phyloP scores from a whole-genome alignment of 2,329 filamentous ascomycete genomes.

The Penicillium sp. region DNA sequence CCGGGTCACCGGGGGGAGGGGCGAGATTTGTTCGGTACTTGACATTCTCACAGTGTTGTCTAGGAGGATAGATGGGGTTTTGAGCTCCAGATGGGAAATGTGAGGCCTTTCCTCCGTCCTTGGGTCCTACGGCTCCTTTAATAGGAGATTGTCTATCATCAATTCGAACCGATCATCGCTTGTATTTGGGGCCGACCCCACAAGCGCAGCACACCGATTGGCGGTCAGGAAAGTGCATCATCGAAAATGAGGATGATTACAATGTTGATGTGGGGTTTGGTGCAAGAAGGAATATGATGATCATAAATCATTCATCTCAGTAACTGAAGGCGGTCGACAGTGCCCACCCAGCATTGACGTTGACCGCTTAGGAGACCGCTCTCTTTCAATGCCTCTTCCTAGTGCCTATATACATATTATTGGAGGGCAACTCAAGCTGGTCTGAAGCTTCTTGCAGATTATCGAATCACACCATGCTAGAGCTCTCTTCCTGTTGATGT shows the following conservation, averaged over 20 bases:
- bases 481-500: too few species aligned
- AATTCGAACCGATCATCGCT: neutral
- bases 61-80: too few species aligned
- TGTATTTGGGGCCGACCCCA: neutral
- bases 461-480: too few species aligned
- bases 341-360: too few species aligned
- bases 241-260: neutral
- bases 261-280: neutral
- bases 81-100: neutral
- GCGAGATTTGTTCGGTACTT: slow-evolving; percentile 31
- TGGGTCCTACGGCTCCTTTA: too few species aligned
- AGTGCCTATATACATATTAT: too few species aligned
- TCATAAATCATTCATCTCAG: neutral
- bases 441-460: too few species aligned
- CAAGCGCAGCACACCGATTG: neutral
- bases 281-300: too few species aligned
- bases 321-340: too few species aligned
- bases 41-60: slow-evolving; percentile 18
- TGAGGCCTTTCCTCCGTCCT: neutral
- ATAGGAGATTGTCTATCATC: neutral
- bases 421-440: too few species aligned
- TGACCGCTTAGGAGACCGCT: too few species aligned
- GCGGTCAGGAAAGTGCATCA: neutral
- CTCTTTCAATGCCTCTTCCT: too few species aligned
- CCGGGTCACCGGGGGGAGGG: slow-evolving; percentile 34